A percentile compares a stretch with the other conserved stretches of the same genome.
phyloP scores from a whole-genome alignment of 306 rosid species.

The Dicorynia guianensis region DNA sequence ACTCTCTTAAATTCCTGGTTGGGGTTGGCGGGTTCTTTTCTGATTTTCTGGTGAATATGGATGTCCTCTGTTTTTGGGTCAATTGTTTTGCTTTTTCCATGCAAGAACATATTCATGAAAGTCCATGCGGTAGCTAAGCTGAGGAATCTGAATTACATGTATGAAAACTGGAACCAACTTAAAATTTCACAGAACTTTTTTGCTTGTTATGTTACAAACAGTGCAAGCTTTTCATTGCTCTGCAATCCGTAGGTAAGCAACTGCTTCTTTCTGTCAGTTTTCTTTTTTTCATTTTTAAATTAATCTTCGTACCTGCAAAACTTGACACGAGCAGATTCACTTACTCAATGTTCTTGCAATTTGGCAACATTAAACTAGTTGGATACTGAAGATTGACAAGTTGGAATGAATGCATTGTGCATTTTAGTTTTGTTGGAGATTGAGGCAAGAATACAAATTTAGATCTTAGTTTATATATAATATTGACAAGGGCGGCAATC shows the following conservation, averaged over 20 bases:
- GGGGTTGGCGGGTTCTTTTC: neutral
- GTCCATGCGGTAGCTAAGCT: neutral
- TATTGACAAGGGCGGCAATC: neutral
- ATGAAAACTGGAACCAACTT: slow-evolving; percentile 2
- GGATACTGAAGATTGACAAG: neutral
- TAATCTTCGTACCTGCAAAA: neutral
- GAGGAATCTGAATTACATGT: neutral
- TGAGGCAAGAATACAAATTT: neutral
- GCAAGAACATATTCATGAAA: too few species aligned
- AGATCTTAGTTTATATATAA: neutral
- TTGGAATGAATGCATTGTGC: neutral
- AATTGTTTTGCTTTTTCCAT: too few species aligned
- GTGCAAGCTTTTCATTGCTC: slow-evolving; percentile 1
- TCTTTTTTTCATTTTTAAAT: neutral
- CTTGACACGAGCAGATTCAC: neutral
- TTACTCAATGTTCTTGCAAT: neutral
- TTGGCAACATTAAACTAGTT: neutral
- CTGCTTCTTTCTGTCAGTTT: neutral
- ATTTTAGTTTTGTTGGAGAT: neutral
- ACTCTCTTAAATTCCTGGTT: neutral
- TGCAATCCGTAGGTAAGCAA: slow-evolving; percentile 3
- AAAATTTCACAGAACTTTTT: neutral
- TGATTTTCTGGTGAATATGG: slow-evolving; percentile 7
- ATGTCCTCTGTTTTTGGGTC: neutral
- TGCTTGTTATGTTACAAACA: neutral